Base-by-base conservation (phyloP, 2,329 filamentous ascomycete species). In the Stachybotrys echinatus region DNA sequence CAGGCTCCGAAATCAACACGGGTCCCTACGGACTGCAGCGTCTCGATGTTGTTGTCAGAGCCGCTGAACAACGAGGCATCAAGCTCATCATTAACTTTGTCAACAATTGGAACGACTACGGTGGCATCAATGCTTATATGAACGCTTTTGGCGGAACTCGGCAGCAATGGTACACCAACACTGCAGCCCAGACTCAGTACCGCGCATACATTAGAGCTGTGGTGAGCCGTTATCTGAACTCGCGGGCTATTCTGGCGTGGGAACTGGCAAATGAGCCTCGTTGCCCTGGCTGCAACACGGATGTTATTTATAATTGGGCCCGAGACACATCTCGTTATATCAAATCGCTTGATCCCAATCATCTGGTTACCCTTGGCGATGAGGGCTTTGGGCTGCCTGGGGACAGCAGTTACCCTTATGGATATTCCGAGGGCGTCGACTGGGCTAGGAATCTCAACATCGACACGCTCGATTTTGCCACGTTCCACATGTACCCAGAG, bases 91-190 rank as follows among this genome's bases (percentile, higher is more conserved):
- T 84, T 61, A 78, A 81, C 56, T 81, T 85, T 34, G 80, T 86
- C 43, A 87, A 87, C 65, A 83, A 87, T 65, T 87, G 83, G 82
- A 70, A 70, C 40, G 84, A 87, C 58, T 85, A 84, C 27, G 84
- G 83, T 18, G 84, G 84, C 27, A 87, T 87, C 61, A 69, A 71
- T 14, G 79, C 80, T 10, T 87, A 86, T 60, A 74, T 76, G 40
- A 71, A 65, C 7, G 79, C 77, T 7, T 85, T 82, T 54, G 81
- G 80, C 23, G 79, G 77, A 21, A 67, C 61, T 49, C 69, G 77
- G 49, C 70, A 70, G 14, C 68, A 69, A 6, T 87, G 81, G 74
- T 87, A 83, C 65, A 80, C 75, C 19, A 75, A 78, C 56, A 58
- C 68, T 0, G 65, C 66, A 1, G 74, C 75, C 7, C 80, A 84